phyloP scores from a whole-genome alignment of 371 early-diverging fungal genomes.

The Saksenaea oblongispora region DNA sequence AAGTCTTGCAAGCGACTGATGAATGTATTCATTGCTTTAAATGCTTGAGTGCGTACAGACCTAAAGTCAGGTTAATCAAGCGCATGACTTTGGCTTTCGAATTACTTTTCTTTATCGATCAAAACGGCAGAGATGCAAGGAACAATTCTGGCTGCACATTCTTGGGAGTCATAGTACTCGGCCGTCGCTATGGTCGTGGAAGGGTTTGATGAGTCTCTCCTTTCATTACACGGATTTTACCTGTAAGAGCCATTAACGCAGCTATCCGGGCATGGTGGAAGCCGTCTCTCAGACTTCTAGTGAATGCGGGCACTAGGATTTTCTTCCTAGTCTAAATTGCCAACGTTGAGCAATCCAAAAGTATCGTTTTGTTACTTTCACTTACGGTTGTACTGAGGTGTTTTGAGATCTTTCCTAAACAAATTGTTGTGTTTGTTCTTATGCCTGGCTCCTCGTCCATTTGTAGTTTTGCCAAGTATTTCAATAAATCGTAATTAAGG shows the following conservation, averaged over 20 bases:
- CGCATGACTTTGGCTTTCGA: not conserved
- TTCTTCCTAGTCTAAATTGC: conserved; percentile 63
- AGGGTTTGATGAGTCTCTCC: not conserved
- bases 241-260: conserved; percentile 82
- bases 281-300: conserved; percentile 84
- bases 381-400: conserved; percentile 71
- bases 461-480: conserved; percentile 84
- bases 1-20: conserved; percentile 65
- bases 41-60: conserved; percentile 81
- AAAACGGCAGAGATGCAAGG: conserved; percentile 76
- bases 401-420: conserved; percentile 87
- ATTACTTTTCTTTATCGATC: conserved; percentile 86
- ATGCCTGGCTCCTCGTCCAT: conserved; percentile 94
- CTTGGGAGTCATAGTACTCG: conserved; percentile 71
- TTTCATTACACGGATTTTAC: conserved; percentile 20
- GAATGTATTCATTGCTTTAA: conserved; percentile 70
- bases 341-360: conserved; percentile 2
- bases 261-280: conserved; percentile 92
- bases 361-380: conserved; percentile 1
- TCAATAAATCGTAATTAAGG: conserved; percentile 84
- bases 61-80: conserved; percentile 22
- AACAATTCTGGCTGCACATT: conserved; percentile 72
- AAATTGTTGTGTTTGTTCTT: conserved; percentile 92
- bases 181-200: conserved; percentile 57
- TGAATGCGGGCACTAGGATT: conserved; percentile 80